phyloP scores from a whole-genome alignment of 177 flowering plant species.

The Vitis hybrid region DNA sequence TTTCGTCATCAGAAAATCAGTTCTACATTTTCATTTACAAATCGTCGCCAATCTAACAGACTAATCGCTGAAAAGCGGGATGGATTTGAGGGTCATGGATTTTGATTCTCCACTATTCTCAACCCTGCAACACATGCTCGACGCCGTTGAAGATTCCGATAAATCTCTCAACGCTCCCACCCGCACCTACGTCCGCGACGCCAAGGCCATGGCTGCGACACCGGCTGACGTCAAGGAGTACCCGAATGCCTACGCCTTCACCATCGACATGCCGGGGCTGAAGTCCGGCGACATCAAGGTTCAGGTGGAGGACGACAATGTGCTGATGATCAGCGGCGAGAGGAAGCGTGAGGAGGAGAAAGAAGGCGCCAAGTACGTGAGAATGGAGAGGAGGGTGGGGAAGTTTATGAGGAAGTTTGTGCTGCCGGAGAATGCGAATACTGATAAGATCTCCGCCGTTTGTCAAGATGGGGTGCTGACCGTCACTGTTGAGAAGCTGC shows the following conservation, averaged over 20 bases:
- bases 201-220: slow-evolving; percentile 35
- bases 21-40: no score
- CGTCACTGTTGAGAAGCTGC: slow-evolving; percentile 42
- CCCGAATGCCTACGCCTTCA: slow-evolving; percentile 21
- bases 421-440: slow-evolving; percentile 43
- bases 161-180: slow-evolving; percentile 16
- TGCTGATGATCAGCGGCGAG: slow-evolving; percentile 28
- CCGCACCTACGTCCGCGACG: slow-evolving; percentile 24
- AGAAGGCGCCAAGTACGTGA: slow-evolving; percentile 37
- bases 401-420: slow-evolving; percentile 44
- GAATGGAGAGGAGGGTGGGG: slow-evolving; percentile 49
- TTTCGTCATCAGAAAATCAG: no score
- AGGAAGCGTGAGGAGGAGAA: slow-evolving; percentile 32
- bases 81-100: slow-evolving; percentile 23
- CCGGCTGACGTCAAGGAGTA: slow-evolving; percentile 33
- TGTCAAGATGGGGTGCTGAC: slow-evolving; percentile 42
- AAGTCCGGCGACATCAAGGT: slow-evolving; percentile 32
- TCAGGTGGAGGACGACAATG: slow-evolving; percentile 31
- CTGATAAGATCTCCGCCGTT: slow-evolving; percentile 30
- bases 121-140: slow-evolving; percentile 19
- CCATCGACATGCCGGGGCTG: slow-evolving; percentile 36
- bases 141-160: slow-evolving; percentile 12
- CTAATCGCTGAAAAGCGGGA: background rate
- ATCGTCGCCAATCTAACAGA: background rate
- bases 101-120: slow-evolving; percentile 26